These are phyloP conservation scores for Pythium vanterpoolii DNA, from an alignment of 352 stramenopile species.

Conservation along the genomic window DNA sequence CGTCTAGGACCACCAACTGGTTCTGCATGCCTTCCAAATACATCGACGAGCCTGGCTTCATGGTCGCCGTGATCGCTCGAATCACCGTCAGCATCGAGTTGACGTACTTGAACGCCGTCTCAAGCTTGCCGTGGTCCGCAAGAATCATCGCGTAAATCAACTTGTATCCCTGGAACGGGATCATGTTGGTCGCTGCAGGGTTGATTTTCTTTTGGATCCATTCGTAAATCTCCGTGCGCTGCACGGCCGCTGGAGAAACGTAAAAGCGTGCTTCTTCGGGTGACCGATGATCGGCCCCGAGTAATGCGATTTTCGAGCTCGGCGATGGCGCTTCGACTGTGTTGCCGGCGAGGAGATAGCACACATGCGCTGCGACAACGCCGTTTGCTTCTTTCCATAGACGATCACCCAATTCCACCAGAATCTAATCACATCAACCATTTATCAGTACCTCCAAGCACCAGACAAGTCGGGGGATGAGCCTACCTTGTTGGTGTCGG, in stretches of 20 bases:
- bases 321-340: conserved; percentile 74
- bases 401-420: conserved; percentile 79
- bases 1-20: conserved; percentile 81
- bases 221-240: conserved; percentile 86
- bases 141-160: conserved; percentile 86
- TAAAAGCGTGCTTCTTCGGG: conserved; percentile 78
- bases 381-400: conserved; percentile 66
- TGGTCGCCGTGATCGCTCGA: conserved; percentile 64
- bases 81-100: conserved; percentile 82
- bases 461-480: neutral
- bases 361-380: conserved; percentile 73
- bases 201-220: conserved; percentile 71
- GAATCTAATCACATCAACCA: conserved; percentile 31
- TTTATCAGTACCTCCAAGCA: neutral
- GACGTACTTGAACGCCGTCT: conserved; percentile 86
- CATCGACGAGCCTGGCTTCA: conserved; percentile 81
- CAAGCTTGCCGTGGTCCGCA: conserved; percentile 78
- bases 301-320: conserved; percentile 72
- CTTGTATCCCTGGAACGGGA: conserved; percentile 89
- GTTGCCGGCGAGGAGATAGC: conserved; percentile 74
- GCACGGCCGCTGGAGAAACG: conserved; percentile 68
- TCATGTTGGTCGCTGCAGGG: conserved; percentile 50
- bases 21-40: conserved; percentile 88
- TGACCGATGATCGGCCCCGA: conserved; percentile 72
- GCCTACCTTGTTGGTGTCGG: conserved; percentile 71